These are phyloP conservation scores for Haematococcus sp. DNA, from an alignment of 139 green algal genomes.

Conservation along the genomic window DNA sequence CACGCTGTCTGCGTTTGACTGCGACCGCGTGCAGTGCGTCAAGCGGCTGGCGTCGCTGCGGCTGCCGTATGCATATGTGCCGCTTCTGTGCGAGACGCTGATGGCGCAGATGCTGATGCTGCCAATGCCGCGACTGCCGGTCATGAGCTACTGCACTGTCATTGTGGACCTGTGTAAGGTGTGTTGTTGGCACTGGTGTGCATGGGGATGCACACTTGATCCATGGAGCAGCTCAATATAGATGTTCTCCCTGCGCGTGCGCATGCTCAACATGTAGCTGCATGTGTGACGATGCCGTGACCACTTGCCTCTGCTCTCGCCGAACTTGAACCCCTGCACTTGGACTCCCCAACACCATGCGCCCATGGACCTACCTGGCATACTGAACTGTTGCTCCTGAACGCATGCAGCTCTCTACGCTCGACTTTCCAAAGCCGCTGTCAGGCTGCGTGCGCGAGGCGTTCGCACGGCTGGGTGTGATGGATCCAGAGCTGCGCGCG, in stretches of 20 bases:
- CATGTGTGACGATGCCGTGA: too few species aligned
- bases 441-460: conserved; percentile 65
- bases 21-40: conserved; percentile 59
- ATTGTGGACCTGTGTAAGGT: conserved; percentile 85
- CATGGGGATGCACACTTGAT: too few species aligned
- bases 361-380: too few species aligned
- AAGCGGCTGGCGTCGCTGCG: conserved; percentile 58
- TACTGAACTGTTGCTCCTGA: too few species aligned
- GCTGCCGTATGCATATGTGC: conserved; percentile 56
- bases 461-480: conserved; percentile 48
- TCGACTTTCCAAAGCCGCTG: conserved; percentile 26
- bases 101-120: conserved; percentile 85
- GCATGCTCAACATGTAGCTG: too few species aligned
- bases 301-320: too few species aligned
- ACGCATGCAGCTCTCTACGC: conserved; percentile 14
- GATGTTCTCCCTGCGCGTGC: too few species aligned
- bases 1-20: conserved; percentile 44
- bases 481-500: conserved; percentile 72
- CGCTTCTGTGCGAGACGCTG: conserved; percentile 77
- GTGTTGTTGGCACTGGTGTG: conserved; percentile 7
- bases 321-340: too few species aligned
- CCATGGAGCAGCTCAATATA: too few species aligned
- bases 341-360: too few species aligned
- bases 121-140: conserved; percentile 60
- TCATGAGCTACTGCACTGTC: conserved; percentile 79